phyloP scores from a whole-genome alignment of 257 asterid species.

The Solanum paucissectum region DNA sequence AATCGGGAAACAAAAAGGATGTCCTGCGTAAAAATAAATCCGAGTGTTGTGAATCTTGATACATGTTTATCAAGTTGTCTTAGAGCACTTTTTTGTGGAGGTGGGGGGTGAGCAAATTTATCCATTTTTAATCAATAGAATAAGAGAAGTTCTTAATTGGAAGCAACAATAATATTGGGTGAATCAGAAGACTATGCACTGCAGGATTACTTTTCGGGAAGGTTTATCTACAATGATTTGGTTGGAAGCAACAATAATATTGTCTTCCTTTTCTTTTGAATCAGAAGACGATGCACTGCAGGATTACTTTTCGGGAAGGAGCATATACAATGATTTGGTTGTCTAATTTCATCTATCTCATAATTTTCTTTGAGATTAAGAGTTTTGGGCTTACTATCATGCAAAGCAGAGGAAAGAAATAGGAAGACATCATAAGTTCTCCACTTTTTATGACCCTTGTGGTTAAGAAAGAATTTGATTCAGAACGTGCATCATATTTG shows the following conservation, averaged over 20 bases:
- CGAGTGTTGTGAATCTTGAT: not conserved
- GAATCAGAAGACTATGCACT: not conserved
- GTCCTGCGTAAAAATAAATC: not conserved
- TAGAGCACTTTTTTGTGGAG: not conserved
- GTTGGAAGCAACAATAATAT: not conserved
- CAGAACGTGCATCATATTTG: not conserved
- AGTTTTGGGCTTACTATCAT: not conserved
- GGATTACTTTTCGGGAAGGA: too few species aligned
- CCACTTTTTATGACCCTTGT: not conserved
- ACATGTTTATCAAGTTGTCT: not conserved
- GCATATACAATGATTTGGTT: not conserved
- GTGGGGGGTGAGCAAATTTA: not conserved
- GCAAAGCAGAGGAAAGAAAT: not conserved
- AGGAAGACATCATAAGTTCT: not conserved
- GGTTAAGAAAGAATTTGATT: not conserved
- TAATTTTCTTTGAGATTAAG: not conserved
- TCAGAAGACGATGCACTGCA: not conserved
- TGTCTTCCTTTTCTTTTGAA: not conserved
- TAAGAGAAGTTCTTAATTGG: not conserved
- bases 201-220: not conserved
- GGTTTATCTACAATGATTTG: not conserved
- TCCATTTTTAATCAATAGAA: not conserved
- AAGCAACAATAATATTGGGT: not conserved
- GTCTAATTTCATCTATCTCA: not conserved
- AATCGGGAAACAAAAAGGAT: not conserved